Base-by-base conservation (phyloP, 768 basidiomycete species). In the Saitozyma sp. region DNA sequence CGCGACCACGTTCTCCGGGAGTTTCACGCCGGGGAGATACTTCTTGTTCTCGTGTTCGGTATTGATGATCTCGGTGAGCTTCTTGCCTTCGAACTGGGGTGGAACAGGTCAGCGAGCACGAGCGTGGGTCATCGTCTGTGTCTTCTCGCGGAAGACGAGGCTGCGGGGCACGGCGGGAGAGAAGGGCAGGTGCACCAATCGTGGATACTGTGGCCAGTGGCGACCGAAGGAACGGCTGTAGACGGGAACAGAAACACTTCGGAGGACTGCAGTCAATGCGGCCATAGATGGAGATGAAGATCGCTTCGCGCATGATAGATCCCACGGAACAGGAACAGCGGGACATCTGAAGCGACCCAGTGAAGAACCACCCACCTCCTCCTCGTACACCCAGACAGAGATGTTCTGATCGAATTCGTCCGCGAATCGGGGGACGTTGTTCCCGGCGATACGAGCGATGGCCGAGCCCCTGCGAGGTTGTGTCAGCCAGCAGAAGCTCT, bases 41-140 rank as follows among this genome's bases (percentile, higher is more conserved):
- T 74, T 74, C 56, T 69, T 71, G 58, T 83, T 83, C 68, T 80
- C 79, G 62, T 83, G 81, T 60, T 73, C 71, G 57, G 77, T 74
- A 67, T 83, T 83, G 78, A 83, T 83, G 68, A 83, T 70, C 56
- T 82, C 81, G 11, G 81, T 82, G 40, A 83, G 62, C 50, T 77
- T 73, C 50, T 65, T 65, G 37, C 79, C 79, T 56, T 80, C 74
- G 59, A 76, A 69, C 65, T 80, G 65, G 10, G 13, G 17, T 29
- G 29, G 29, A 29, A 5, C 29, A 29, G 29, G 29, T 29, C 29
- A 29, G 29, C 29, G 29, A 29, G 29, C 29, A 29, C 11, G n/a
- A 53, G 11, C 58, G 37, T 45, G 16, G 19, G 7, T n/a, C 55
- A 64, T 20, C 9, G 29, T 38, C 9, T 53, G 9, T 29, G 42